Evolutionary conservation across 2,329 filamentous ascomycete genomes (phyloP).

Genomic region (Rhynchosporium graminicola): DNA sequence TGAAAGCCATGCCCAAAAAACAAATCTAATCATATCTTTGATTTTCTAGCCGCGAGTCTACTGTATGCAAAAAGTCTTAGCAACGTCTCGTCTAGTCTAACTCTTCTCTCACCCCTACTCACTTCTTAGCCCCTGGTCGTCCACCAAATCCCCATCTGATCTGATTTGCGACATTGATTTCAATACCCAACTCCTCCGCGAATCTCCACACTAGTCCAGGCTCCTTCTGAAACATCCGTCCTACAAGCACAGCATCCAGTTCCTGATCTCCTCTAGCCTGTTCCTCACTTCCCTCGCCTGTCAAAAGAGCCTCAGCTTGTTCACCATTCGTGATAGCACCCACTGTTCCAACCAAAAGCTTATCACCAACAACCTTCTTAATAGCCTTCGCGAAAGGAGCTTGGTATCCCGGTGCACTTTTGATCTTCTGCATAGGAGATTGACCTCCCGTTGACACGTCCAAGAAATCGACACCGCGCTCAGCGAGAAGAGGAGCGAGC

Average conservation of each 20-base stretch:
- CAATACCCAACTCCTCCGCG: constrained; percentile 54
- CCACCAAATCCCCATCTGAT: constrained; percentile 58
- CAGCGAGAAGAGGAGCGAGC: constrained; percentile 64
- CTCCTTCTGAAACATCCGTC: constrained; percentile 59
- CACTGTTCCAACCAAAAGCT: constrained; percentile 48
- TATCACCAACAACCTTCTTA: constrained; percentile 71
- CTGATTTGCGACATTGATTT: constrained; percentile 52
- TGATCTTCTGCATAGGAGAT: constrained; percentile 59
- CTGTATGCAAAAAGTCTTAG: not conserved
- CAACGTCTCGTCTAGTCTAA: not conserved
- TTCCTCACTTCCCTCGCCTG: constrained; percentile 49
- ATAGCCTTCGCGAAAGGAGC: constrained; percentile 68
- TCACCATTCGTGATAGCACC: constrained; percentile 50
- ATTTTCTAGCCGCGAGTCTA: not conserved
- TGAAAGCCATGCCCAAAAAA: not conserved
- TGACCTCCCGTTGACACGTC: constrained; percentile 72
- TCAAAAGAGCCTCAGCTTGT: constrained; percentile 51
- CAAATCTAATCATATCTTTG: not conserved
- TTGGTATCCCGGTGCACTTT: constrained; percentile 66
- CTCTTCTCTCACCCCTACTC: not conserved
- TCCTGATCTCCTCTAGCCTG: constrained; percentile 44
- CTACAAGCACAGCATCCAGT: constrained; percentile 52
- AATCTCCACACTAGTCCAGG: constrained; percentile 57
- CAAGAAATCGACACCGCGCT: constrained; percentile 70
- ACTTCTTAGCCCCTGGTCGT: constrained; percentile 32